These are phyloP conservation scores for Wickerhamomyces bisporus DNA, from an alignment of 805 yeast genomes.

Conservation along the genomic window DNA sequence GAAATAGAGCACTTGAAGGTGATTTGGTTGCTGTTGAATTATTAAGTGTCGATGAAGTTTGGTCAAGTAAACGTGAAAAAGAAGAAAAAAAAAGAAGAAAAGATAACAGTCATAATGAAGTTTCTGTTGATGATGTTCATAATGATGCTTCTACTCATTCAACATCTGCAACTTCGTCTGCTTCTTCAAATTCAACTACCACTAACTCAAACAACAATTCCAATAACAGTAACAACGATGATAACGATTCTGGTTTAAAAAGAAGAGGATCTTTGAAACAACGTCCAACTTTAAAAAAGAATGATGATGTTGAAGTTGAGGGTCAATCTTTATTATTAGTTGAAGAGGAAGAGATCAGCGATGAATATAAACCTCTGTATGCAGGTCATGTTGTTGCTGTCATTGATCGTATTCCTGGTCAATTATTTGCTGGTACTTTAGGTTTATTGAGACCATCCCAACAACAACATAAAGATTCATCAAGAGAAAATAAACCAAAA, in stretches of 20 bases:
- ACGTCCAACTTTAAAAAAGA: constrained; percentile 95
- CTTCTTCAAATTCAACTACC: constrained; percentile 9
- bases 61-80: constrained; percentile 94
- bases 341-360: constrained; percentile 94
- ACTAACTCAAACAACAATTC: background rate
- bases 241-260: constrained; percentile 39
- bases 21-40: constrained; percentile 95
- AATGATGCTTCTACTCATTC: constrained; percentile 71
- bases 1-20: constrained; percentile 96
- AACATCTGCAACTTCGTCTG: constrained; percentile 19
- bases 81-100: constrained; percentile 95
- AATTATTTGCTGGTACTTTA: constrained; percentile 88
- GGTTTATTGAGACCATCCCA: constrained; percentile 95
- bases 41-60: constrained; percentile 92
- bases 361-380: constrained; percentile 86
- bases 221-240: constrained; percentile 20
- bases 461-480: constrained; percentile 39
- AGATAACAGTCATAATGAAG: constrained; percentile 53
- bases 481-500: constrained; percentile 55
- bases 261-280: constrained; percentile 91
- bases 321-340: constrained; percentile 89
- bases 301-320: constrained; percentile 97
- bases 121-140: constrained; percentile 63
- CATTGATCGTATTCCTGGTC: constrained; percentile 96
- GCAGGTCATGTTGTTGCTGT: constrained; percentile 99